Evolutionary conservation across 352 stramenopile genomes (phyloP), one percentile per base, ranked within the genome.

Genomic region (Thalassiosira pacifica): DNA sequence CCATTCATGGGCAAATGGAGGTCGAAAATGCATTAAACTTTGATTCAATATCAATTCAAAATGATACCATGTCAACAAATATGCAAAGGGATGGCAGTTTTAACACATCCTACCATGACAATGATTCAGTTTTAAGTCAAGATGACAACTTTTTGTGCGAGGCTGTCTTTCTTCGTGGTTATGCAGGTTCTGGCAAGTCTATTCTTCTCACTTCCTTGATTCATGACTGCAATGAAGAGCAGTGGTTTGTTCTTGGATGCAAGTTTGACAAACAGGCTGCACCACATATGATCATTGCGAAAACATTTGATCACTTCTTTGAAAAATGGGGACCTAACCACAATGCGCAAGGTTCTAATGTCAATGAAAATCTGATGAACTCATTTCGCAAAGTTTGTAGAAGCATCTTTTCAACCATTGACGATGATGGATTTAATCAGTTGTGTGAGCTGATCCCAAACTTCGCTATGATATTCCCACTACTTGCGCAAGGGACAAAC

Each of bases 231-330:
- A 40, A 48, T 26, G 65, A 40, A 22, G 67, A 83, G 24, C 16
- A 70, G n/a, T 83, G 76, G 76, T 83, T 83, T 40, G 76, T 83
- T 24, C 48, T 83, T 24, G 16, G 68, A 10, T 83, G 64, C 55
- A 76, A 76, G 29, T 83, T 76, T 59, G 76, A 83, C 32, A 75
- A 76, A 29, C 27, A 76, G 24, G 66, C 53, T 24, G 53, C 52
- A 5, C 64, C 76, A 9, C 40, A 55, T 37, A 57, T 42, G 31
- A 71, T 71, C 1, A 42, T 83, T n/a, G 26, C 31, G 9, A 34
- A 66, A 24, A 55, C 76, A 42, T 75, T 82, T 37, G 32, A 82
- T n/a, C 16, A 65, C 31, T 82, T 82, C 60, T 74, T 82, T 59
- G 64, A 45, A 24, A 75, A 55, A 52, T 82, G 63, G 45, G 42